Base-by-base conservation (phyloP, 1,284 basidiomycete genomes). In the Microbotryomycetes sp. region DNA sequence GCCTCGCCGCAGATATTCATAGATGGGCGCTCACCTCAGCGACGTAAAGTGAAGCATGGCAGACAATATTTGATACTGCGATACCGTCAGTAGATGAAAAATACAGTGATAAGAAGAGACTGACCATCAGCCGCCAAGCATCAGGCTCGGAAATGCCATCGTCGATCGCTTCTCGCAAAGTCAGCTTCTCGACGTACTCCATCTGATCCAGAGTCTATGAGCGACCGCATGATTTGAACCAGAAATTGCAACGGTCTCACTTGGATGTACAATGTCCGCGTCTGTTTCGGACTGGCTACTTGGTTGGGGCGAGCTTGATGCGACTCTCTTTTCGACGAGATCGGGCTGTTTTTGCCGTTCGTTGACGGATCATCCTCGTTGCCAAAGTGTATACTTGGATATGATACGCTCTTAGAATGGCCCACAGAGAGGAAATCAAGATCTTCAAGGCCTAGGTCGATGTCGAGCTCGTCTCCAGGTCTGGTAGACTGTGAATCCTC, bases 31-130 rank as follows among this genome's bases (percentile, higher is more conserved):
- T 35, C 16, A 67, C 64, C 65, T 69, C 61, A 69, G 65, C 13
- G 68, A 69, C 1, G 69, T 71, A 52, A 68, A 72, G 51, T 70
- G 69, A 1, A 64, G 54, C 71, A 73, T 71, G 50, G 70, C 70
- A 28, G 65, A 66, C 1, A 72, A 56, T 27, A 72, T 69, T 54
- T 72, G 67, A 18, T 60, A 64, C 62, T 67, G 56, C 5, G 15
- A 35, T 5, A 18, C 35, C 9, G 9, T 11, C 35, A 18, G 18
- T 41, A 28, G 27, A 41, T 28, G 4, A 21, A 11, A 27, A 47
- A 15, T n/a, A 28, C 4, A 27, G 13, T 29, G 18, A 11, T 11
- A 18, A n/a, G 11, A 11, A 4, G 27, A 30, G 57, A 50, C 70
- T 24, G 49, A 71, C 58, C 16, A 67, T 60, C 15, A 65, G 51